A percentile compares a stretch with the other conserved stretches of the same genome.
Conservation (phyloP, 2,329 filamentous ascomycete genomes). For the Trichoderma cornu-damae region DNA sequence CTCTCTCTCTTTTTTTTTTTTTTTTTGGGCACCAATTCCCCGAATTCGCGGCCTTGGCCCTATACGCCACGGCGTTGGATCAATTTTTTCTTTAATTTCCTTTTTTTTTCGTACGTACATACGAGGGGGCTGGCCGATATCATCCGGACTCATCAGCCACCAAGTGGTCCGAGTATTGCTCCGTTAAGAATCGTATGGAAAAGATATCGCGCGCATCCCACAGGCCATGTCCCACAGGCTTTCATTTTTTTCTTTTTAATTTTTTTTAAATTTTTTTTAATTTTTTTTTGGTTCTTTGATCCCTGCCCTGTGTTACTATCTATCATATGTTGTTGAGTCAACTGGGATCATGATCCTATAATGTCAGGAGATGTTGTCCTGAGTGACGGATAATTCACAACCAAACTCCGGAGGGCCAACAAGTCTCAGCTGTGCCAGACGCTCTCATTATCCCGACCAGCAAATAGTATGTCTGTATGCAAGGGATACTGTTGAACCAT, state of each 20-base stretch:
- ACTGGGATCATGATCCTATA: too few species aligned
- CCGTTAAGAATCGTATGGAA: neutral
- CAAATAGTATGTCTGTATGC: neutral
- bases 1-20: neutral
- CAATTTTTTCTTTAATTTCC: neutral
- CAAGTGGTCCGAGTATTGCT: neutral
- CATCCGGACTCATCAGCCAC: neutral
- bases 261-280: too few species aligned
- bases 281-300: too few species aligned
- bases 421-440: too few species aligned
- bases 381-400: too few species aligned
- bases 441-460: too few species aligned
- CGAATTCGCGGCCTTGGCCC: neutral
- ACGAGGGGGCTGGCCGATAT: neutral
- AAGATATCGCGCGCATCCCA: neutral
- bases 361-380: too few species aligned
- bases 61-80: neutral
- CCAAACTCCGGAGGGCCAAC: too few species aligned
- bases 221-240: neutral
- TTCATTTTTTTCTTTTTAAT: neutral
- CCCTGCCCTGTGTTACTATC: too few species aligned
- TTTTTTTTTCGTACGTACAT: too few species aligned
- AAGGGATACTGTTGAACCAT: neutral
- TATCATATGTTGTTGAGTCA: too few species aligned
- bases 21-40: neutral